Evolutionary conservation across 371 early-diverging fungal species (phyloP), one percentile per base, ranked within the genome.

Genomic region (Apophysomyces sp.): DNA sequence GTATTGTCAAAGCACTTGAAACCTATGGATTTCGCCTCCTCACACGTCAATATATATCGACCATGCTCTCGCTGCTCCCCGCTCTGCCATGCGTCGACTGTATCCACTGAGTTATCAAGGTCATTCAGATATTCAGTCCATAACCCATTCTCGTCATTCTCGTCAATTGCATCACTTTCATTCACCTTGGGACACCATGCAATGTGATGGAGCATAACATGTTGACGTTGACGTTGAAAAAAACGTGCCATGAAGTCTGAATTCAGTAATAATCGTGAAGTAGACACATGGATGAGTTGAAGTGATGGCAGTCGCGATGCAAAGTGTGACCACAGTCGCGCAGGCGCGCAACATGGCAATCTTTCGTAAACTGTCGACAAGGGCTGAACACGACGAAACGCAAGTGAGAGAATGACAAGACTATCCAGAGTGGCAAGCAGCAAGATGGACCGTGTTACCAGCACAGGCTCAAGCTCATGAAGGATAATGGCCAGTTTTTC

Each of bases 121-220:
- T 67, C 71, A 11, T 53, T 31, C 11, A 55, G 15, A 55, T 72
- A 66, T 5, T 30, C 52, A 39, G 57, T 24, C 16, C 24, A 4
- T 13, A 34, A 13, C 4, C 28, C 26, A 52, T 24, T 16, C 15
- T 49, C 57, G 16, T 52, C 54, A 27, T 37, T 52, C 11, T 32
- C 21, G 49, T 32, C 34, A 24, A 52, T 13, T 3, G 55, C 27
- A 13, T 36, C 12, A 1, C 29, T 29, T 11, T 58, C 39, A 52
- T n/a, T 39, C 5, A 8, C 11, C 37, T 21, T 12, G 29, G 54
- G 12, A 64, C 58, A 21, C 49, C 64, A 60, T 7, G 64, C 62
- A 39, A 77, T 52, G 16, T 71, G 72, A 53, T 80, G 78, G n/a
- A 80, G 65, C 66, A 80, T 72, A 30, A 73, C 60, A 30, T 77